Evolutionary conservation across 2,329 filamentous ascomycete genomes (phyloP).

Genomic region (Aspergillus amoenus): DNA sequence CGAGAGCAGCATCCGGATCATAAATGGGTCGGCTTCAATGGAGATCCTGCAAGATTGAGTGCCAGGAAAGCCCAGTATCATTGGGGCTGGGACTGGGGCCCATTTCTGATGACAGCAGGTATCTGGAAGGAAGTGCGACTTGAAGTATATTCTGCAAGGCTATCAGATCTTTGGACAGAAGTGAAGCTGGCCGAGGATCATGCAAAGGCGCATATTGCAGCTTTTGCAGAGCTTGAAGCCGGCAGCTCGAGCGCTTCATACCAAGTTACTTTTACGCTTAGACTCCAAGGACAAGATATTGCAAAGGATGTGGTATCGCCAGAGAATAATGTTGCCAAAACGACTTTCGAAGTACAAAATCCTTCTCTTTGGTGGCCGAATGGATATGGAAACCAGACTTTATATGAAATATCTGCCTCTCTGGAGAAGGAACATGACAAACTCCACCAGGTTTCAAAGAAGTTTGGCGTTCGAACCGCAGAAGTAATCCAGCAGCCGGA

Average conservation of each 20-base stretch:
- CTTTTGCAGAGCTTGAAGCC: constrained; percentile 41
- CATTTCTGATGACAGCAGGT: constrained; percentile 61
- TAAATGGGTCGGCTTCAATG: constrained; percentile 49
- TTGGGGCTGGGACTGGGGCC: constrained; percentile 73
- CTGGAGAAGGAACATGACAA: constrained; percentile 38
- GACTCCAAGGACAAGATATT: constrained; percentile 31
- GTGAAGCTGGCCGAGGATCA: constrained; percentile 41
- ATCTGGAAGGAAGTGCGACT: constrained; percentile 67
- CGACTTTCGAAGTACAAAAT: constrained; percentile 40
- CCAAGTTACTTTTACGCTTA: constrained; percentile 34
- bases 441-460: constrained; percentile 48
- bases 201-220: constrained; percentile 37
- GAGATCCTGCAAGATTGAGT: constrained; percentile 46
- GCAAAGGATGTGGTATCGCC: constrained; percentile 45
- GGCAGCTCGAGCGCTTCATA: constrained; percentile 15
- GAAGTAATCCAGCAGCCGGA: constrained; percentile 44
- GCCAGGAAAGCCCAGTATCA: constrained; percentile 69
- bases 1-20: constrained; percentile 45
- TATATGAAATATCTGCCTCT: constrained; percentile 56
- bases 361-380: constrained; percentile 61
- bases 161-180: constrained; percentile 59
- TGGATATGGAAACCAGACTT: constrained; percentile 57
- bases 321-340: constrained; percentile 32
- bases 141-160: constrained; percentile 60
- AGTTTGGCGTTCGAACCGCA: constrained; percentile 56